phyloP scores from a whole-genome alignment of 108 stramenopile species.

The Cyclotella atomus region DNA sequence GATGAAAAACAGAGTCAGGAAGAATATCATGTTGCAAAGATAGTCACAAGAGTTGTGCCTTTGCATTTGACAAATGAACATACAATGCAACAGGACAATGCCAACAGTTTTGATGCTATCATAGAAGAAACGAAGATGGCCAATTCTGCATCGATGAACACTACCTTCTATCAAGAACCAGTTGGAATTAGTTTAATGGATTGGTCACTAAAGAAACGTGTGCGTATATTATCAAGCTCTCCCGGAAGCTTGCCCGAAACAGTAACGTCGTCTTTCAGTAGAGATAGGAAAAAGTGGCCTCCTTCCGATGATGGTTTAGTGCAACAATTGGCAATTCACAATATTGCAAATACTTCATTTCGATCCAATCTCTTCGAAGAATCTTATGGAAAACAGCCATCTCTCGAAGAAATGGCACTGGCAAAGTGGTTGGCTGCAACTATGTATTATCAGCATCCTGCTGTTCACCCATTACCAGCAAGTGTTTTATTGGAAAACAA shows the following conservation, averaged over 20 bases:
- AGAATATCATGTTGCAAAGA: constrained; percentile 5
- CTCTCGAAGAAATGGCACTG: constrained; percentile 22
- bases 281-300: neutral
- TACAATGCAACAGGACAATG: constrained; percentile 3
- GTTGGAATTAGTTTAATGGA: constrained; percentile 33
- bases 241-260: constrained; percentile 32
- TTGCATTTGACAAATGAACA: neutral
- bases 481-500: constrained; percentile 8
- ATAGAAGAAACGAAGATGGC: constrained; percentile 28
- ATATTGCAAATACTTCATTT: constrained; percentile 9
- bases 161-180: constrained; percentile 17
- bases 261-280: neutral
- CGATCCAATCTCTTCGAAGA: neutral
- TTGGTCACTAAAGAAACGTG: constrained; percentile 50
- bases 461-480: constrained; percentile 44
- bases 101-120: constrained; percentile 10
- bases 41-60: constrained; percentile 5
- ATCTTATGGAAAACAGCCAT: neutral
- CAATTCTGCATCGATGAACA: constrained; percentile 1
- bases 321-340: constrained; percentile 28
- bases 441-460: constrained; percentile 56
- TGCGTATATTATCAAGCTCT: constrained; percentile 27
- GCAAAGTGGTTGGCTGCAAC: constrained; percentile 42
- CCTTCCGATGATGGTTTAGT: constrained; percentile 26
- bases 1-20: neutral